Evolutionary conservation across 495 filamentous ascomycete genomes (phyloP), one percentile per base, ranked within the genome.

Genomic region (Pyrenopolyporus hunteri): DNA sequence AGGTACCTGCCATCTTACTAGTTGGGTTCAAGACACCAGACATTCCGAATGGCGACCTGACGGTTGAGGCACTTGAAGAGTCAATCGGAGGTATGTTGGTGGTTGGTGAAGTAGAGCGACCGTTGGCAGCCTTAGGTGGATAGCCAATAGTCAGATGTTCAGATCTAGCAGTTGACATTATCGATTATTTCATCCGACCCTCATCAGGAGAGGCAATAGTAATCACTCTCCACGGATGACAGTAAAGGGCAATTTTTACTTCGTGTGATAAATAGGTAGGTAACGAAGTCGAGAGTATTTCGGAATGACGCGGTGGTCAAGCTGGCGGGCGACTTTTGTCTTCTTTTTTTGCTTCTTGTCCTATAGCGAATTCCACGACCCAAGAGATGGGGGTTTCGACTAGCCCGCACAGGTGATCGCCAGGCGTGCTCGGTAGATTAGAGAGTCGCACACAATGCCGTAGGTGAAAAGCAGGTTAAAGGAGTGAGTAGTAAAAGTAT

Each of bases 81-180:
- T 98, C 94, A 64, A 88, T 90, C 16, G 93, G 93, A 23, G 93
- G 94, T 42, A 88, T 90, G 69, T 90, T 89, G 32, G 90, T 86
- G 29, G 90, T 95, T 32, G 93, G 94, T 32, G 94, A 89, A 51
- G 86, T 89, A 35, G 94, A 96, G 63, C 88, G 86, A 61, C 76
- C 75, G 29, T 78, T 73, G 66, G 78, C 73, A 44, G 81, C 74
- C 57, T 83, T 86, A 73, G 84, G 82, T 54, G 84, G 81, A 71
- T 84, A 89, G 74, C 84, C 89, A 81, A 85, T 85, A 77, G 74
- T 87, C 82, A 84, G 83, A 79, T 86, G 80, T 81, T 91, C 82
- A 80, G 90, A 83, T 87, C 91, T 84, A 89, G 87, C 85, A 74
- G 89, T 91, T 79, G 90, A 88, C 94, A 97, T 97, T 90, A 94